Conservation (phyloP, 2,329 filamentous ascomycete species). For the Cadophora sp. region DNA sequence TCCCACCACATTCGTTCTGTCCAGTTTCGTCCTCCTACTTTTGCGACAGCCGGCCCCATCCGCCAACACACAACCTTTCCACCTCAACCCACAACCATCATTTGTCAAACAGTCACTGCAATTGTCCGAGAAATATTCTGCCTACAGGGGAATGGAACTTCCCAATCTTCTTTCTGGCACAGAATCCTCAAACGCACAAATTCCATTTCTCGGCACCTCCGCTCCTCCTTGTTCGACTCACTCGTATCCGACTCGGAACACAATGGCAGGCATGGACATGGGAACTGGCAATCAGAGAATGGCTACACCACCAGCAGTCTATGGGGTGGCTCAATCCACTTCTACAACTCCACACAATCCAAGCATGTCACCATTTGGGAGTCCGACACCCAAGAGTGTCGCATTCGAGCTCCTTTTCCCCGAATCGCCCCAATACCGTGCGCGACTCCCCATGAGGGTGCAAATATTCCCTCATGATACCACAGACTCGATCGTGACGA, state of each 20-base stretch:
- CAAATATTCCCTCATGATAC: constrained; percentile 96
- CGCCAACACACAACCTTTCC: constrained; percentile 29
- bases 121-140: constrained; percentile 23
- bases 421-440: constrained; percentile 71
- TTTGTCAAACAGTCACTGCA: constrained; percentile 26
- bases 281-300: constrained; percentile 38
- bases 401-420: constrained; percentile 78
- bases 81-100: constrained; percentile 30
- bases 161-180: constrained; percentile 37
- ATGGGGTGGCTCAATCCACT: constrained; percentile 36
- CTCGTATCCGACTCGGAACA: constrained; percentile 41
- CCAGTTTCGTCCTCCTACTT: constrained; percentile 35
- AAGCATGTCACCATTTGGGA: constrained; percentile 44
- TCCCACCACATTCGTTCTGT: constrained; percentile 35
- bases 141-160: constrained; percentile 34
- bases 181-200: constrained; percentile 39
- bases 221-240: constrained; percentile 36
- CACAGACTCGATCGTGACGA: constrained; percentile 96
- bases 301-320: constrained; percentile 42
- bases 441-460: constrained; percentile 82
- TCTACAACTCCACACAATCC: constrained; percentile 39
- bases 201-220: constrained; percentile 34
- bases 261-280: constrained; percentile 40
- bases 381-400: constrained; percentile 70
- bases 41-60: constrained; percentile 40